Percentiles rank a stretch among this genome's conserved stretches.
phyloP scores from a whole-genome alignment of 495 filamentous ascomycete genomes.

The Xylaria bambusicola region DNA sequence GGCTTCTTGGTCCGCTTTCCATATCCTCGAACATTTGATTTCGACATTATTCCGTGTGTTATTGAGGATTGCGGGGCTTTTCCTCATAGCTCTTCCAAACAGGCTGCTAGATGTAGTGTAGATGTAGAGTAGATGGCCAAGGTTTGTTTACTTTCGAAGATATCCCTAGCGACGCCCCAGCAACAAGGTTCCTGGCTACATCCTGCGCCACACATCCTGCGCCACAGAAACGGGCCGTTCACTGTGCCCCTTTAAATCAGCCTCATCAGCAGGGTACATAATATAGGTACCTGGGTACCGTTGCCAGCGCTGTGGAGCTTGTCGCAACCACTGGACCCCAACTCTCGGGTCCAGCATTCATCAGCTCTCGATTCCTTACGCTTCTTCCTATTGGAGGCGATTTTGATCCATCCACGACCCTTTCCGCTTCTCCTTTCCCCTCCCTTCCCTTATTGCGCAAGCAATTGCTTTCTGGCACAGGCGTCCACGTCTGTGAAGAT shows the following conservation, averaged over 20 bases:
- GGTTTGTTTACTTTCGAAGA: slow-evolving; percentile 12
- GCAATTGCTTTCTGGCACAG: slow-evolving; percentile 15
- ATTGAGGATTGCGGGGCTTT: neutral
- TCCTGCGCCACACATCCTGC: neutral
- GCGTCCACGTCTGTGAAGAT: slow-evolving; percentile 50
- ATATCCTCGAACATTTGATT: slow-evolving; percentile 43
- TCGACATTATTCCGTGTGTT: slow-evolving; percentile 31
- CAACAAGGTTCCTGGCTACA: neutral
- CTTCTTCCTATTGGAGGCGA: slow-evolving; percentile 16
- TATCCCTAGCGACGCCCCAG: slow-evolving; percentile 3
- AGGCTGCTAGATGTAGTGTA: neutral
- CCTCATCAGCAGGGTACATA: neutral
- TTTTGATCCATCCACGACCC: slow-evolving; percentile 8
- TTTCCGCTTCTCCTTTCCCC: slow-evolving; percentile 16
- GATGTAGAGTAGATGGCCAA: neutral
- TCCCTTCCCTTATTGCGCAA: slow-evolving; percentile 21
- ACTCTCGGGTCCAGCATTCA: slow-evolving; percentile 10
- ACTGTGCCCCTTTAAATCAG: slow-evolving; percentile 4
- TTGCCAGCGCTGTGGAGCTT: too few species aligned
- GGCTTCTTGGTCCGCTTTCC: slow-evolving; percentile 42
- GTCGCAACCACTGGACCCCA: slow-evolving; percentile 23
- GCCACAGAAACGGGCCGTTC: neutral
- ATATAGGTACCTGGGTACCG: too few species aligned
- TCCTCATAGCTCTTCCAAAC: neutral
- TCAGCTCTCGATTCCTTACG: slow-evolving; percentile 2